Base-by-base conservation (phyloP, 1,139 yeast species). In the Yamadazyma sp. region DNA sequence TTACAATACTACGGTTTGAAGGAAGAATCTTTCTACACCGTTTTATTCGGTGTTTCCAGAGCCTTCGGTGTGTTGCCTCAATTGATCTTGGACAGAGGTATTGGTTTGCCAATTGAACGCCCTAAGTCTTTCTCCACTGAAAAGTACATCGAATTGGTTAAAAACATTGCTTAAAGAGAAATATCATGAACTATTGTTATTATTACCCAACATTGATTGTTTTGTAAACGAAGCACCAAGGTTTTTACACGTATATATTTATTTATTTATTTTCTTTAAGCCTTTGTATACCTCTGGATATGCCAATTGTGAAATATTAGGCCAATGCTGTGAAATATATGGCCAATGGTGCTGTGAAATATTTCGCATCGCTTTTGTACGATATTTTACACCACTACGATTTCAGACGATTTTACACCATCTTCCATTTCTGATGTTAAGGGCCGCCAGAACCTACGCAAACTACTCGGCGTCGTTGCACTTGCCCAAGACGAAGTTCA, bases 1-100 rank as follows among this genome's bases (percentile, higher is more conserved):
- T 83, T 92, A 75, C 96, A 91, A 73, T 89, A 92, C 81, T 92
- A 91, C 76, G 98, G 98, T 54, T 80, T 92, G 70, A 86, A 87
- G 48, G 96, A 92, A 76, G 87, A 89, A 59, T 83, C 94, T 42
- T 92, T 88, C 87, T 92, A 92, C 82, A 92, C 98, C 42, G 98
- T 92, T 41, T 79, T 91, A 64, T 92, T 92, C 69, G 98, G 98
- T 79, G 97, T 92, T 53, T 83, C 98, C 50, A 86, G 98, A 76
- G 96, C 98, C 43, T 81, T 92, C 52, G 98, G 98, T 76, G 97
- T 92, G 51, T 79, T 91, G 66, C 95, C 97, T 51, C 98, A 91
- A 76, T 79, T 91, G 73, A 88, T 91, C 67, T 83, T 91, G 72
- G 98, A 91, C 77, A 81, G 98, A 67, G 95, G 95, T 64, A 74